Conservation (phyloP, 2,329 filamentous ascomycete species). For the Trichophyton schoenleinii region DNA sequence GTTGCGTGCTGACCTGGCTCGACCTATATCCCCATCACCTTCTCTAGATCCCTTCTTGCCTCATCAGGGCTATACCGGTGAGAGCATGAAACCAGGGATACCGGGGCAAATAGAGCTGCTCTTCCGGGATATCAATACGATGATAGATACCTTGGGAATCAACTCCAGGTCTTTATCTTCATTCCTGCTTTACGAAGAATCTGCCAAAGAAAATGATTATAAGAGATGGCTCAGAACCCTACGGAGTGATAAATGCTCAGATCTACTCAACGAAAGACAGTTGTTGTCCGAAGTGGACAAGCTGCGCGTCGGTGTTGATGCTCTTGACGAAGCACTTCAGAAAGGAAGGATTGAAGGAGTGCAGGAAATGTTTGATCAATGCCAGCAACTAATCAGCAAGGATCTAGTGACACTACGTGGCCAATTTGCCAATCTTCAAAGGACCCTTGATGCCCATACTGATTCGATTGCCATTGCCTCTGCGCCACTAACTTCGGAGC, state of each 20-base stretch:
- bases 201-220: slow-evolving; percentile 37
- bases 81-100: slow-evolving; percentile 35
- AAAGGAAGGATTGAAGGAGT: slow-evolving; percentile 56
- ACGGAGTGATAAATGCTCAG: slow-evolving; percentile 41
- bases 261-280: slow-evolving; percentile 62
- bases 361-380: slow-evolving; percentile 53
- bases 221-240: slow-evolving; percentile 35
- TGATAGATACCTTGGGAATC: slow-evolving; percentile 84
- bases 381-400: slow-evolving; percentile 47
- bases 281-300: slow-evolving; percentile 62
- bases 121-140: slow-evolving; percentile 50
- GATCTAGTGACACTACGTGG: slow-evolving; percentile 60
- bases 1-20: slow-evolving; percentile 33
- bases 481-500: slow-evolving; percentile 71
- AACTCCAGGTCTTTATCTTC: slow-evolving; percentile 57
- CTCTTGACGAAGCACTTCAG: slow-evolving; percentile 54
- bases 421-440: slow-evolving; percentile 66
- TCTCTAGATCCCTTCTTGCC: slow-evolving; percentile 38
- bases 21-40: slow-evolving; percentile 31
- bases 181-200: slow-evolving; percentile 40
- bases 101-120: slow-evolving; percentile 39
- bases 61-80: slow-evolving; percentile 35
- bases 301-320: slow-evolving; percentile 51
- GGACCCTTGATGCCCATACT: slow-evolving; percentile 55
- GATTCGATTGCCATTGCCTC: slow-evolving; percentile 57